A percentile compares a stretch with the other conserved stretches of the same genome.
phyloP scores from a whole-genome alignment of 257 asterid genomes.

The Solanum gandarillasii region DNA sequence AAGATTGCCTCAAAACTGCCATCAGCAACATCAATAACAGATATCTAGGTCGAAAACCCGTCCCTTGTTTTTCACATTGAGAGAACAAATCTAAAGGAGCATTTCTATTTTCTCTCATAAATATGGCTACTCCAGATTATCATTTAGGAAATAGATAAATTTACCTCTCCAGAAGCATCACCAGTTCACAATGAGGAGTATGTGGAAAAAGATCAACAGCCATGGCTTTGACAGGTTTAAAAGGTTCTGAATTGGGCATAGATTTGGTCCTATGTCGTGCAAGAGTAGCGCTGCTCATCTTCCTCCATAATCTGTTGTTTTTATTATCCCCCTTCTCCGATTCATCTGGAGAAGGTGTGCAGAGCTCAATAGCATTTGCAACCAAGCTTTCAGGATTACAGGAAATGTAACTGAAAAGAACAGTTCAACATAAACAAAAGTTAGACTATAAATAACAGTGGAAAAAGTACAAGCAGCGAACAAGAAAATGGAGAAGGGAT shows the following conservation, averaged over 20 bases:
- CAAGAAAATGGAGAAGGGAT: neutral
- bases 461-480: neutral
- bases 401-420: slow-evolving; percentile 72
- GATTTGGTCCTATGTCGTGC: slow-evolving; percentile 92
- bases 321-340: slow-evolving; percentile 47
- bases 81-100: neutral
- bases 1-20: neutral
- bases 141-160: neutral
- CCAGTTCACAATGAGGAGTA: slow-evolving; percentile 86
- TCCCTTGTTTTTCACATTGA: neutral
- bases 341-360: slow-evolving; percentile 76
- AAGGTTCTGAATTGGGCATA: slow-evolving; percentile 91
- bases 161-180: slow-evolving; percentile 97
- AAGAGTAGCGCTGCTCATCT: slow-evolving; percentile 78
- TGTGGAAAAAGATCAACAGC: slow-evolving; percentile 98
- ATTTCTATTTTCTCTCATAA: neutral
- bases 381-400: slow-evolving; percentile 96
- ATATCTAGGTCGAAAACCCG: neutral
- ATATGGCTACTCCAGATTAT: neutral
- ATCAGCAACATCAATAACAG: neutral
- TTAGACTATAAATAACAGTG: neutral
- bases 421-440: neutral
- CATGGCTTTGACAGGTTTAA: slow-evolving; percentile 76
- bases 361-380: slow-evolving; percentile 97
- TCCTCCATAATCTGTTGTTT: slow-evolving; percentile 77